Evolutionary conservation across 257 asterid genomes (phyloP), one percentile per base, ranked within the genome.

Genomic region (Solanum sejunctum): DNA sequence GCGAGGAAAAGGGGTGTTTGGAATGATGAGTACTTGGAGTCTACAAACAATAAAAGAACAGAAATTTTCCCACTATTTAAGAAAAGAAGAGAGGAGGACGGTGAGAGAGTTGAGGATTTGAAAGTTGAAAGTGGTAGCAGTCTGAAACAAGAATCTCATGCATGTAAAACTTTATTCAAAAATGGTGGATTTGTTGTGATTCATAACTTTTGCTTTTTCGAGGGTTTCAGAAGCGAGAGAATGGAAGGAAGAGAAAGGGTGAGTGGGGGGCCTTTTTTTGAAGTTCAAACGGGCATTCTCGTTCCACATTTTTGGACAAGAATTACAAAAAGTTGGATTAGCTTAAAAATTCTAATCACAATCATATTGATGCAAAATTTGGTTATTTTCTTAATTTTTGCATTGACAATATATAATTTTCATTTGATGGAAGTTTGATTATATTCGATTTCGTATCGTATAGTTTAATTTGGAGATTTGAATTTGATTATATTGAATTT

Each of bases 141-240:
- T 12, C 73, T 47, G 92, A 79, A 83, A 84, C 6, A 85, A 83
- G 89, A 92, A 89, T 89, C 88, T 52, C 23, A 78, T 4, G 64
- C 17, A 52, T 4, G n/a, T 32, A 58, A 6, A 78, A 78, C 83
- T 78, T 78, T 52, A 52, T 78, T 77, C 10, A 77, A 49, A 49
- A 75, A 49, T 75, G 82, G 61, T 4, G 61, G 41, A 13, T 63
- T 88, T 85, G 89, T 64, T 79, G 82, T 77, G 61, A 80, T 84
- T 39, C 87, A 84, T 32, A 36, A 45, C 85, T 84, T 89, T 92
- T 83, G 80, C 91, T 91, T 92, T 89, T 80, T 80, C 56, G 49
- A 82, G 87, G 84, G 86, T 13, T 81, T 88, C 55, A 71, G 87
- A 83, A 69, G 18, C 21, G 60, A 12, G 18, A 20, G 80, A 12